phyloP scores from a whole-genome alignment of 2,329 filamentous ascomycete genomes.

The Sphaerulina musiva region DNA sequence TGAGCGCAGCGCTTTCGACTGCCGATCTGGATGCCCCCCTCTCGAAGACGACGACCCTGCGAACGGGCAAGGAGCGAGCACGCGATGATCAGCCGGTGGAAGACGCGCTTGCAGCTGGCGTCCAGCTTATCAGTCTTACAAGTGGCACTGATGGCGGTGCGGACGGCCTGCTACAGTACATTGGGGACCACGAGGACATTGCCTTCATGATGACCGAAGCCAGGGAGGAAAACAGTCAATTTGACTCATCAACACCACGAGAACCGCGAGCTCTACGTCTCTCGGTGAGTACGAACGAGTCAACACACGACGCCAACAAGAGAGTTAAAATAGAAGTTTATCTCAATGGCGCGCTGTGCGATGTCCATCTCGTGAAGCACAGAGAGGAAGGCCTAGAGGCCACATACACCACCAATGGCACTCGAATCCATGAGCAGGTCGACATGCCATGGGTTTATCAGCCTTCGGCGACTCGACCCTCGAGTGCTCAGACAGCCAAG shows the following conservation, averaged over 20 bases:
- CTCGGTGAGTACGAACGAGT: constrained; percentile 7
- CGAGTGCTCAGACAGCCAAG: constrained; percentile 13
- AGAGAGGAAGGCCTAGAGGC: constrained; percentile 5
- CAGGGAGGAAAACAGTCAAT: constrained; percentile 8
- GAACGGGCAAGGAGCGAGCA: constrained; percentile 14
- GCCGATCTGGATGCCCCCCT: constrained; percentile 21
- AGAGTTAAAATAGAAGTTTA: constrained; percentile 45
- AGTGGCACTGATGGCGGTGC: constrained; percentile 18
- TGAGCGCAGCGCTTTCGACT: constrained; percentile 25
- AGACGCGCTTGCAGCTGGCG: constrained; percentile 10
- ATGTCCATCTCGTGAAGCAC: constrained; percentile 20
- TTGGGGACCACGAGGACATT: constrained; percentile 30
- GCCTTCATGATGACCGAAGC: constrained; percentile 33
- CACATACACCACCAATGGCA: constrained; percentile 34
- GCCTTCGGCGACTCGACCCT: constrained; percentile 13
- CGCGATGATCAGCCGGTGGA: constrained; percentile 21
- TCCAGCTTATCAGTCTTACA: constrained; percentile 20
- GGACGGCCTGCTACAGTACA: constrained; percentile 26
- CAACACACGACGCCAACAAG: background rate
- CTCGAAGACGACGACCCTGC: constrained; percentile 18
- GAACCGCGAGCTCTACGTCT: constrained; percentile 13
- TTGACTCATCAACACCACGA: background rate
- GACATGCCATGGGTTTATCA: constrained; percentile 44
- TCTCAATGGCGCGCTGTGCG: constrained; percentile 41
- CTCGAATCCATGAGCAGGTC: constrained; percentile 34